Evolutionary conservation across 2,329 filamentous ascomycete genomes (phyloP).

Genomic region (Anisogramma anomala): DNA sequence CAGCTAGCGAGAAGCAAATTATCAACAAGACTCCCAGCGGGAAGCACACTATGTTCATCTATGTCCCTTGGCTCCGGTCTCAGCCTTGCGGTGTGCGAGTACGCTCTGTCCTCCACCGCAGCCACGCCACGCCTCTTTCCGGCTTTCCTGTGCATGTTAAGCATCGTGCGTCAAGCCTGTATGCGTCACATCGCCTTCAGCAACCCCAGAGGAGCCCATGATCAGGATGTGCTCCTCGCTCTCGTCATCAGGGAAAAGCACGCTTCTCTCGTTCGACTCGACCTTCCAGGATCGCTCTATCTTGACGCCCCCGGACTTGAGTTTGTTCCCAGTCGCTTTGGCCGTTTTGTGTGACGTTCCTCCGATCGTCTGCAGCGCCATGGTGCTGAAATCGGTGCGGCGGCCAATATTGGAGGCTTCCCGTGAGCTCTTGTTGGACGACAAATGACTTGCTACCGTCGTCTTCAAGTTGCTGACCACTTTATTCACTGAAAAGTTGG

Average conservation of each 20-base stretch:
- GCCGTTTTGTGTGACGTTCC: neutral
- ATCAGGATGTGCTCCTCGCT: neutral
- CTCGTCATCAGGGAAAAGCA: neutral
- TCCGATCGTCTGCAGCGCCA: slow-evolving; percentile 10
- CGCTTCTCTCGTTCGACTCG: neutral
- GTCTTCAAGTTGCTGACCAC: slow-evolving; percentile 5
- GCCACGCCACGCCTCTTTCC: neutral
- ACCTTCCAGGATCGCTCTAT: neutral
- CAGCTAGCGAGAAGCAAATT: no score
- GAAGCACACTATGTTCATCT: no score
- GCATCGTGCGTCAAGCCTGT: neutral
- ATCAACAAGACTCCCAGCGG: no score
- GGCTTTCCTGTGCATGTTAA: no score
- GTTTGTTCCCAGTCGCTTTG: neutral
- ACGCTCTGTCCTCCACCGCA: neutral
- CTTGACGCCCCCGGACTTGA: neutral
- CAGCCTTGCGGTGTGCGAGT: neutral
- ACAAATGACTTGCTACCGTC: neutral
- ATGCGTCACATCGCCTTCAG: neutral
- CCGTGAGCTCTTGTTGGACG: neutral
- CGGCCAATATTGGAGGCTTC: neutral
- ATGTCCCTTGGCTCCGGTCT: neutral
- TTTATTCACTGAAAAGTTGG: neutral
- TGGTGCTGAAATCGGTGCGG: neutral
- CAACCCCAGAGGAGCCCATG: neutral